Evolutionary conservation across 176 grass and related monocot species (phyloP).

Genomic region (Triticum turgidum): DNA sequence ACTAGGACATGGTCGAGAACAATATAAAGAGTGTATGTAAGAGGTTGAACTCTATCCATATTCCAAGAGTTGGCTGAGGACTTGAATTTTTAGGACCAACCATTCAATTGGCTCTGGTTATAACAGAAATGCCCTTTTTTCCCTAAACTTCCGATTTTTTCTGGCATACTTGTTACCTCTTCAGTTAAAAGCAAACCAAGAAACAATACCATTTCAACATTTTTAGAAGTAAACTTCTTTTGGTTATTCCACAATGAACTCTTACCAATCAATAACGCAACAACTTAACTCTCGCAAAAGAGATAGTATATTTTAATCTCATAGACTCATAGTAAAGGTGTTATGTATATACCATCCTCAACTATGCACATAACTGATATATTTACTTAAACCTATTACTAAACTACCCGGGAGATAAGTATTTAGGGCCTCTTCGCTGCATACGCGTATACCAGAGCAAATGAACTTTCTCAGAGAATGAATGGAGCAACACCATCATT

Average conservation of each 20-base stretch:
- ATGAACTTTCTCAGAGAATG: slow-evolving; percentile 73
- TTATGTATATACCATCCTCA: not conserved
- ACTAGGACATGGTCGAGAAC: not conserved
- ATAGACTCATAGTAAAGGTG: slow-evolving; percentile 66
- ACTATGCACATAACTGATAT: not conserved
- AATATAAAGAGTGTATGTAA: not conserved
- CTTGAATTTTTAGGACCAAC: not conserved
- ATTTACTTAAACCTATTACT: slow-evolving; percentile 5
- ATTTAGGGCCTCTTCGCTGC: not conserved
- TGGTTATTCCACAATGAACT: slow-evolving; percentile 49
- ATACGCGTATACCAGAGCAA: slow-evolving; percentile 53
- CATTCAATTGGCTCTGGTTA: too few species aligned
- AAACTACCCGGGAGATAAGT: not conserved
- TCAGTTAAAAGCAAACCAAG: slow-evolving; percentile 68
- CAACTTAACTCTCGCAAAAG: slow-evolving; percentile 38
- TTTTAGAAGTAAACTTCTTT: slow-evolving; percentile 56
- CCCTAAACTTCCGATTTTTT: too few species aligned
- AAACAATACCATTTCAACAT: slow-evolving; percentile 55
- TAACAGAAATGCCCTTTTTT: too few species aligned
- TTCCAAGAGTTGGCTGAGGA: not conserved
- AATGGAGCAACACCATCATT: slow-evolving; percentile 27
- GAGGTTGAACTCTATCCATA: not conserved
- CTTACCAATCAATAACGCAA: slow-evolving; percentile 62
- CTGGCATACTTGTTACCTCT: slow-evolving; percentile 21
- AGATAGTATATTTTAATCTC: slow-evolving; percentile 60